A percentile compares a stretch with the other conserved stretches of the same genome.
Evolutionary conservation across 202 grass and related monocot genomes (phyloP).

Genomic region (Brachypodium distachyon): DNA sequence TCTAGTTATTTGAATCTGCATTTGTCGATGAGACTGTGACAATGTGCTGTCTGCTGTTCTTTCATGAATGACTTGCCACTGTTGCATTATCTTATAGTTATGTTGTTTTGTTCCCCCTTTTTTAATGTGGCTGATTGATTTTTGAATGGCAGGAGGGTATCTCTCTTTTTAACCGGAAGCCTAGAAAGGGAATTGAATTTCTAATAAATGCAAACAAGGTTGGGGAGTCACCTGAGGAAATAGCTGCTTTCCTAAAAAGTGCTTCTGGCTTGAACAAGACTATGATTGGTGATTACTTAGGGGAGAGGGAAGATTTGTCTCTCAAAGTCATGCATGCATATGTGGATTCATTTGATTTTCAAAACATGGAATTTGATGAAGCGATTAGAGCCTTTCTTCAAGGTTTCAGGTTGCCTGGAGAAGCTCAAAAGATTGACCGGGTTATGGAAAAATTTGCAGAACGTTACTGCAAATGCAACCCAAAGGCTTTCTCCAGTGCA

Average conservation of each 20-base stretch:
- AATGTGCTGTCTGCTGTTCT: constrained; percentile 11
- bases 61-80: background rate
- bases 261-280: constrained; percentile 93
- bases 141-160: constrained; percentile 81
- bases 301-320: constrained; percentile 89
- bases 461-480: constrained; percentile 93
- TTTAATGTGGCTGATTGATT: constrained; percentile 33
- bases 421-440: constrained; percentile 97
- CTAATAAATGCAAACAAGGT: constrained; percentile 85
- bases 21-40: constrained; percentile 13
- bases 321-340: constrained; percentile 99
- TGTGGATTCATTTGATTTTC: constrained; percentile 98
- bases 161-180: constrained; percentile 91
- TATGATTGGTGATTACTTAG: constrained; percentile 96
- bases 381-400: constrained; percentile 86
- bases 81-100: constrained; percentile 9
- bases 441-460: constrained; percentile 99
- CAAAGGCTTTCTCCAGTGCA: constrained; percentile 90
- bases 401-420: constrained; percentile 96
- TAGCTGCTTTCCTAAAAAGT: constrained; percentile 83
- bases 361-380: constrained; percentile 94
- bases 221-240: constrained; percentile 79
- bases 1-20: constrained; percentile 21
- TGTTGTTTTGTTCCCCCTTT: constrained; percentile 19
- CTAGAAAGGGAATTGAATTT: constrained; percentile 97